Evolutionary conservation across 2,329 filamentous ascomycete genomes (phyloP).

Genomic region (Fusarium pseudograminearum): DNA sequence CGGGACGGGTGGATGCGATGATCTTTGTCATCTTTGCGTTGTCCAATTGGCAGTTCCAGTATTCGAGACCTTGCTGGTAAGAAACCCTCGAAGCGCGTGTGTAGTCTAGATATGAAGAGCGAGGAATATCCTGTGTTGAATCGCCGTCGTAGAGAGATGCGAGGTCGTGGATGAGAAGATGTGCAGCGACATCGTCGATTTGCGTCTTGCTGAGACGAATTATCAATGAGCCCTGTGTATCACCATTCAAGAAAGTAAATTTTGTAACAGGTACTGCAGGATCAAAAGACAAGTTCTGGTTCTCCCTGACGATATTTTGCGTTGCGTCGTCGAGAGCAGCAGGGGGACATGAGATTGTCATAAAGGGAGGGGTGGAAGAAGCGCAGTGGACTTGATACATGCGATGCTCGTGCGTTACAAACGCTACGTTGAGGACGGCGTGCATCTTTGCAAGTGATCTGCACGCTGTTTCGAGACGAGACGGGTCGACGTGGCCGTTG

Average conservation of each 20-base stretch:
- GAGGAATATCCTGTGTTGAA: slow-evolving; percentile 46
- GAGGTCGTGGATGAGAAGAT: slow-evolving; percentile 62
- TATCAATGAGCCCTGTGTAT: slow-evolving; percentile 60
- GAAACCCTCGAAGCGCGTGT: slow-evolving; percentile 57
- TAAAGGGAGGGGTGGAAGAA: slow-evolving; percentile 58
- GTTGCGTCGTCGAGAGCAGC: slow-evolving; percentile 56
- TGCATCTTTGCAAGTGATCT: slow-evolving; percentile 59
- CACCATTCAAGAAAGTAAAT: slow-evolving; percentile 63
- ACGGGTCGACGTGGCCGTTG: slow-evolving; percentile 56
- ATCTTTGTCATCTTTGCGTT: slow-evolving; percentile 62
- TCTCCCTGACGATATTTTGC: slow-evolving; percentile 58
- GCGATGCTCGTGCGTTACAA: slow-evolving; percentile 60
- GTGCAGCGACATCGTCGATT: slow-evolving; percentile 61
- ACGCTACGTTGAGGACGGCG: slow-evolving; percentile 66
- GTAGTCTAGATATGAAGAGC: slow-evolving; percentile 63
- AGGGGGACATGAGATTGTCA: slow-evolving; percentile 56
- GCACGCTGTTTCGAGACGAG: slow-evolving; percentile 62
- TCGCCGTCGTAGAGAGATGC: slow-evolving; percentile 58
- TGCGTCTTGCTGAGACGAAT: slow-evolving; percentile 63
- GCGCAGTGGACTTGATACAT: slow-evolving; percentile 63
- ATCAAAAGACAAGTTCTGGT: slow-evolving; percentile 56
- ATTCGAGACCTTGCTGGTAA: slow-evolving; percentile 55
- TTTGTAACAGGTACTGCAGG: slow-evolving; percentile 61
- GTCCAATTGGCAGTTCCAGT: slow-evolving; percentile 61
- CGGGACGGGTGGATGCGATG: slow-evolving; percentile 57